phyloP scores from a whole-genome alignment of 768 basidiomycete species.

The Chalciporus chontae region DNA sequence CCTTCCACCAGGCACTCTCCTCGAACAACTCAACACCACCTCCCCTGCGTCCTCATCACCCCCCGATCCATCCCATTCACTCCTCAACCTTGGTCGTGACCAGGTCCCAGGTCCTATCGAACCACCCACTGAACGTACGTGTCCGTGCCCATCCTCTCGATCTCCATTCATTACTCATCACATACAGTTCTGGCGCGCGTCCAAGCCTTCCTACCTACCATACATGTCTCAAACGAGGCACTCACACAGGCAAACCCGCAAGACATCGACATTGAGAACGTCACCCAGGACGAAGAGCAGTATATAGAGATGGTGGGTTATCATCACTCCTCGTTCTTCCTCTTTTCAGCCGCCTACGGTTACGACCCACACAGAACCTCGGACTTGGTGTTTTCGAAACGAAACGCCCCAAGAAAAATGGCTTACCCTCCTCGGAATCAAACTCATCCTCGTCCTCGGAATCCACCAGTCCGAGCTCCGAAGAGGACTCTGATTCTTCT shows the following conservation, averaged over 20 bases:
- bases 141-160: conserved; percentile 17
- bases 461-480: conserved; percentile 5
- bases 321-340: not conserved
- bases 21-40: conserved; percentile 37
- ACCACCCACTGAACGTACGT: conserved; percentile 51
- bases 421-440: conserved; percentile 3
- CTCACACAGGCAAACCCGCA: conserved; percentile 48
- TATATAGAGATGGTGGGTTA: conserved; percentile 65
- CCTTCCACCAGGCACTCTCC: conserved; percentile 33
- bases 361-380: conserved; percentile 44
- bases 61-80: conserved; percentile 6
- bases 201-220: conserved; percentile 62
- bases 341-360: not conserved
- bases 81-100: conserved; percentile 37
- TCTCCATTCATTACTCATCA: not conserved
- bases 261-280: conserved; percentile 69
- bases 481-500: conserved; percentile 9
- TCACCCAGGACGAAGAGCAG: conserved; percentile 43
- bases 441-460: conserved; percentile 2
- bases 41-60: conserved; percentile 11
- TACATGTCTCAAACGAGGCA: conserved; percentile 60
- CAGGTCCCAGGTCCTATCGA: conserved; percentile 31
- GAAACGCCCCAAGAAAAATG: conserved; percentile 20
- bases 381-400: conserved; percentile 61
- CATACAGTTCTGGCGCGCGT: conserved; percentile 61